Evolutionary conservation across 2,329 filamentous ascomycete genomes (phyloP), one percentile per base, ranked within the genome.

Genomic region (Tolypocladium nubicola): DNA sequence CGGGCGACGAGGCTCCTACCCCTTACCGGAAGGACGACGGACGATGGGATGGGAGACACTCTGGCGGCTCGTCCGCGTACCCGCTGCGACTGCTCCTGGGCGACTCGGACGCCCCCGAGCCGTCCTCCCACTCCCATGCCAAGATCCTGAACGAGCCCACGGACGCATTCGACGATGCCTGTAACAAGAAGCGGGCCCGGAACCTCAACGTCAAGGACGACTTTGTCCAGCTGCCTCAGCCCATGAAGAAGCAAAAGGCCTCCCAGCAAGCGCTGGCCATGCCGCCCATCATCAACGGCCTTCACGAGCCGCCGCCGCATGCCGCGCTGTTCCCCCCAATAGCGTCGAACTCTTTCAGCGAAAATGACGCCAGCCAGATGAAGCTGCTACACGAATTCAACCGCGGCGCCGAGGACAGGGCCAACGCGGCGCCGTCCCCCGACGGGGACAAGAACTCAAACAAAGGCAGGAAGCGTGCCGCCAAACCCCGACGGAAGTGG

Each of bases 291-390:
- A 86, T 86, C 66, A 84, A 83, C 59, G 83, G 83, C 54, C 73
- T 87, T 6, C 79, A 81, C 62, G 81, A 85, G 62, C 83, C 83
- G 2, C 83, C 83, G 2, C 82, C 81, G 4, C 75, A 84, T 57
- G 78, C 81, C 53, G 79, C 81, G 47, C 72, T 85, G n/a, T 85
- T 86, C 61, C 83, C 84, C 3, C 83, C 83, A 11, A 86, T 86
- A 59, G 76, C 80, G 6, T 82, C 81, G 7, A 76, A 72, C 52
- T 78, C 80, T 1, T 84, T 84, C 62, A 74, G 79, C 58, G 75
- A 76, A 26, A 76, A 76, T 47, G 72, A 76, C 39, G 69, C 73
- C 2, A 67, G 69, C 52, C 73, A 70, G 61, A 71, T 75, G 61
- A 71, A 74, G 53, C 66, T 74, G 19, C 65, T 79, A 21, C 73